phyloP scores from a whole-genome alignment of 2,329 filamentous ascomycete species.

The Penicillium sp. region DNA sequence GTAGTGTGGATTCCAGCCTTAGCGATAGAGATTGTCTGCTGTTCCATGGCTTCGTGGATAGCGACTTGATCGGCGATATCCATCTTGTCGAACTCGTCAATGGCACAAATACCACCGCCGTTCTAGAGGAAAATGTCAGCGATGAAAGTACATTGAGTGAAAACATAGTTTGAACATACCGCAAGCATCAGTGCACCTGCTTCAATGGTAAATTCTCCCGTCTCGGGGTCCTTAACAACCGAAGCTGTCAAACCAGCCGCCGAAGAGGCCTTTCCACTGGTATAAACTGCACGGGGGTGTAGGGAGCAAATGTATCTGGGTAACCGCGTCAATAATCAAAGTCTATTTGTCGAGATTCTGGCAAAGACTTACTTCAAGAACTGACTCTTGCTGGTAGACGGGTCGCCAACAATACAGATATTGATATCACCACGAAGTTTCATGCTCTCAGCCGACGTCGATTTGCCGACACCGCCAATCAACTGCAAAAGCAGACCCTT shows the following conservation, averaged over 20 bases:
- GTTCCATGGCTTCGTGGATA: conserved; percentile 99
- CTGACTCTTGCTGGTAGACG: conserved; percentile 94
- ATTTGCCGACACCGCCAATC: conserved; percentile 92
- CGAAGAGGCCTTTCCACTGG: conserved; percentile 94
- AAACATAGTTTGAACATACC: conserved; percentile 34
- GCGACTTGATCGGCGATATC: conserved; percentile 95
- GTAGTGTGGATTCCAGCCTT: conserved; percentile 98
- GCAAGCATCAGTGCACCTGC: conserved; percentile 97
- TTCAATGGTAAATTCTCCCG: conserved; percentile 97
- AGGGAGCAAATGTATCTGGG: conserved; percentile 78
- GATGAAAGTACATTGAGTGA: conserved; percentile 4
- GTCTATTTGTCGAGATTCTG: too few species aligned
- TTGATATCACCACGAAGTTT: conserved; percentile 95
- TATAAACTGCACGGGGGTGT: conserved; percentile 94
- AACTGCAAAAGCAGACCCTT: conserved; percentile 92
- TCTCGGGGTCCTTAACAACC: conserved; percentile 97
- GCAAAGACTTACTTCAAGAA: conserved; percentile 73
- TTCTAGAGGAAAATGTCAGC: conserved; percentile 30
- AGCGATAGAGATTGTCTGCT: conserved; percentile 98
- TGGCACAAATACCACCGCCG: conserved; percentile 94
- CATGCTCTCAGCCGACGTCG: conserved; percentile 84
- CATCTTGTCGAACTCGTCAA: conserved; percentile 99
- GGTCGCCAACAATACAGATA: conserved; percentile 96
- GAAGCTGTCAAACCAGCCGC: conserved; percentile 96
- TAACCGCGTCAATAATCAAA: background rate